Evolutionary conservation across 2,329 filamentous ascomycete genomes (phyloP), one percentile per base, ranked within the genome.

Genomic region (Aspergillus japonicus): DNA sequence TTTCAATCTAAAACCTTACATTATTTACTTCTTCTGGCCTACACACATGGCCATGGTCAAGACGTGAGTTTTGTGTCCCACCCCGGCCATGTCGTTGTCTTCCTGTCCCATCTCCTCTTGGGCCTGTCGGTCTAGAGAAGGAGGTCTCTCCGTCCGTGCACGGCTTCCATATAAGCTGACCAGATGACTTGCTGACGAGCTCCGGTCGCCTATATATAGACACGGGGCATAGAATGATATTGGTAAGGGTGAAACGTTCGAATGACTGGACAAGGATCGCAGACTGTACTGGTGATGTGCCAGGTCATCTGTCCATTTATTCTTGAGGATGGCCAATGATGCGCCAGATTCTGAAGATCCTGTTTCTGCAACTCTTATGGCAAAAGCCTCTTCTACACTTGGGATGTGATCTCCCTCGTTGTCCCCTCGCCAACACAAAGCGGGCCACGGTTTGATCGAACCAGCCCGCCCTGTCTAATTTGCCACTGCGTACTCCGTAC

Each of bases 1-100:
- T n/a, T 19, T 19, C 16, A 16, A n/a, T 19, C 16, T 44, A 3
- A 44, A 57, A 63, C 57, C 57, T 59, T 62, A 54, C 58, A 57
- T 55, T 54, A 21, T 26, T 56, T 56, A 39, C 48, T 54, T 55
- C 52, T 58, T 19, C 50, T 47, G 50, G 57, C 23, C 14, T 44
- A 6, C 39, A 44, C 39, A 16, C n/a, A 44, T 44, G 39, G 39
- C 39, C 39, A n/a, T 19, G 39, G 14, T 44, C 14, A 16, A 19
- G 16, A 19, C 6, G 14, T n/a, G 5, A 16, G 14, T 8, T 44
- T 44, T 19, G 16, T 52, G 50, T 14, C 50, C 23, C 24, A 52
- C 14, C 16, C 16, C n/a, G 39, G n/a, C 16, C 39, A 7, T 19
- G 16, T 16, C 16, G 39, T 44, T 5, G 1, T 44, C 33, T 35